Evolutionary conservation across 768 basidiomycete species (phyloP), one percentile per base, ranked within the genome.

Genomic region (Auriculariales sp.): DNA sequence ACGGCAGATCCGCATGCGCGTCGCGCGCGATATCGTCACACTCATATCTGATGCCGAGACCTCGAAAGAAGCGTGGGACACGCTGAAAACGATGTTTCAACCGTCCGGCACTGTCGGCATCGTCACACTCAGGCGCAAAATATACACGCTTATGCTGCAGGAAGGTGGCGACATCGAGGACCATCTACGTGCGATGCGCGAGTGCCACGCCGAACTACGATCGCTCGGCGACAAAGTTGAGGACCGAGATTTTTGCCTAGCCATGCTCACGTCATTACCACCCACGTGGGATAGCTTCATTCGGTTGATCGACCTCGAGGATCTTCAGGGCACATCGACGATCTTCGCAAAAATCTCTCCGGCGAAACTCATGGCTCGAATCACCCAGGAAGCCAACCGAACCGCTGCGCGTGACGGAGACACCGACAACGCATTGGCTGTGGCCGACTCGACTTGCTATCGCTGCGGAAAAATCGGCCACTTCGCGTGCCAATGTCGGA

Each of bases 281-380:
- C 57, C 64, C 9, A 58, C 64, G 12, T 68, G 67, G 67, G 57
- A 65, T 47, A 7, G 52, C 0, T 67, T 66, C 46, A 62, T 59
- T 17, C 63, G 44, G 30, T 54, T 51, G 15, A 54, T 27, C 56
- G 54, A 4, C 39, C 60, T 19, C 46, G 55, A 52, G 55, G 35
- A 36, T 62, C 31, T 6, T 11, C 46, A 2, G 44, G 35, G 35
- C 35, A 36, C 35, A 17, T 12, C 6, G 6, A 6, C 22, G 35
- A 36, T 19, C 7, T 19, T 19, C 15, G 35, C 35, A 12, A 12
- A 19, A 17, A 36, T 36, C 35, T 7, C 35, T 6, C 35, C 35
- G 7, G 35, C 35, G 15, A 36, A 55, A 15, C 34, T 58, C 10
- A 55, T 56, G 46, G 45, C 55, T 3, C 50, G 56, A 2, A 54